Conservation (phyloP, 495 filamentous ascomycete genomes). For the Aspergillus indologenus region DNA sequence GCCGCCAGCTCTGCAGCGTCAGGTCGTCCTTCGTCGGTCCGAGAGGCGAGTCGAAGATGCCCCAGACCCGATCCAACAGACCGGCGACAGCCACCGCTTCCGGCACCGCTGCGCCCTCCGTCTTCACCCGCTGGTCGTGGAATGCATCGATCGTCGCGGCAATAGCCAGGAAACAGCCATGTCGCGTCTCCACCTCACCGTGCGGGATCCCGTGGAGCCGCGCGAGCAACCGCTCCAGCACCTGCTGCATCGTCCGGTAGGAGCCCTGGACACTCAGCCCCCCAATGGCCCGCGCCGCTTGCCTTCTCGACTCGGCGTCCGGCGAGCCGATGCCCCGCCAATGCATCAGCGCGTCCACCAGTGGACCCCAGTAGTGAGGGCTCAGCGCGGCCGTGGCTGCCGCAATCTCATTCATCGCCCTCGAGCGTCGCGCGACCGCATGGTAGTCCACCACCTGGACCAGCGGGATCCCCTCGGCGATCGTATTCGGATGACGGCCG, state of each 20-base stretch:
- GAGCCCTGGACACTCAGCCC: slow-evolving; percentile 42
- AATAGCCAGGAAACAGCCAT: slow-evolving; percentile 64
- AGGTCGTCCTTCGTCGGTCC: slow-evolving; percentile 43
- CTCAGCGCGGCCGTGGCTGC: slow-evolving; percentile 61
- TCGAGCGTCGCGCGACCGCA: slow-evolving; percentile 78
- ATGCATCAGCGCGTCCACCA: slow-evolving; percentile 68
- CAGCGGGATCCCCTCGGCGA: slow-evolving; percentile 74
- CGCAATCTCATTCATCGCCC: slow-evolving; percentile 75
- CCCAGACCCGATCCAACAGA: slow-evolving; percentile 35
- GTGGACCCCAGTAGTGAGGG: slow-evolving; percentile 63
- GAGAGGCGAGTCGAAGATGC: slow-evolving; percentile 35
- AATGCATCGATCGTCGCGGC: slow-evolving; percentile 42
- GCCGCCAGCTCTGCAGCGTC: slow-evolving; percentile 52
- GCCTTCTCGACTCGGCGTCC: slow-evolving; percentile 68
- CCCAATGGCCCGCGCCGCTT: slow-evolving; percentile 69
- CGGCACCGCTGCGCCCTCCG: neutral
- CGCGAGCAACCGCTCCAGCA: slow-evolving; percentile 39
- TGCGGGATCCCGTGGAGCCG: slow-evolving; percentile 47
- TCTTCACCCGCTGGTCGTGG: slow-evolving; percentile 15
- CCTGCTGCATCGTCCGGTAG: slow-evolving; percentile 30
- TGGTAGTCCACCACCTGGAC: slow-evolving; percentile 93
- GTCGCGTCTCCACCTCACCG: slow-evolving; percentile 63
- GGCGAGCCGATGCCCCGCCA: slow-evolving; percentile 84
- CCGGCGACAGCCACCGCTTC: slow-evolving; percentile 23
- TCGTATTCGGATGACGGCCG: slow-evolving; percentile 82